Base-by-base conservation (phyloP, 2,329 filamentous ascomycete genomes). In the Penicillium sp. region DNA sequence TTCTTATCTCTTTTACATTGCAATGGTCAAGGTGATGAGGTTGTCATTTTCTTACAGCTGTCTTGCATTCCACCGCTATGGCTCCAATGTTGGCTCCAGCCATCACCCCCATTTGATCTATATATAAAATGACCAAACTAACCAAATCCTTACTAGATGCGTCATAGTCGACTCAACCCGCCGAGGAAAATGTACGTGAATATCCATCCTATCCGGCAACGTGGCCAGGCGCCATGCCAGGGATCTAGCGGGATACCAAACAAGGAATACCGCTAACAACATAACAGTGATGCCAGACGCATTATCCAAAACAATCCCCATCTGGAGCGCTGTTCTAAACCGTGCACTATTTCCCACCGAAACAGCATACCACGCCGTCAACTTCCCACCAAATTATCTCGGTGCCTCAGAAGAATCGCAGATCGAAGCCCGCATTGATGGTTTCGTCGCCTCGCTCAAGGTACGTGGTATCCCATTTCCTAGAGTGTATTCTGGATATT, bases 81-180 rank as follows among this genome's bases (percentile, higher is more conserved):
- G n/a, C 8, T 36, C 9, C 15, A 20, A 18, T 8, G 33, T 36
- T 36, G 33, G 33, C 33, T 37, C 15, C n/a, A n/a, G n/a, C n/a
- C n/a, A n/a, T n/a, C n/a, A n/a, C n/a, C n/a, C n/a, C n/a, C n/a
- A n/a, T n/a, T n/a, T n/a, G n/a, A n/a, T n/a, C 30, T 52, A 27
- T 43, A 44, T 27, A 20, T 34, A n/a, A 42, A 37, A 10, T 47
- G 30, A 24, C 30, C 37, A 40, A 46, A 46, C 53, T 61, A 51
- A 53, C 54, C 39, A 23, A 51, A 13, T 43, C 53, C 23, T 21
- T 27, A 49, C 51, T 59, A 73, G 76, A 50, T 74, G 75, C 69
- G 87, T 97, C 52, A 85, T 99, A 51, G 89, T 97, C 36, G 94
- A 99, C 73, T 97, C 91, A 21, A 99, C 94, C 0, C 81, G 94